Percentiles rank a stretch among this genome's conserved stretches.
Conservation (phyloP, 768 basidiomycete genomes). For the Lepiota brunneoincarnata region DNA sequence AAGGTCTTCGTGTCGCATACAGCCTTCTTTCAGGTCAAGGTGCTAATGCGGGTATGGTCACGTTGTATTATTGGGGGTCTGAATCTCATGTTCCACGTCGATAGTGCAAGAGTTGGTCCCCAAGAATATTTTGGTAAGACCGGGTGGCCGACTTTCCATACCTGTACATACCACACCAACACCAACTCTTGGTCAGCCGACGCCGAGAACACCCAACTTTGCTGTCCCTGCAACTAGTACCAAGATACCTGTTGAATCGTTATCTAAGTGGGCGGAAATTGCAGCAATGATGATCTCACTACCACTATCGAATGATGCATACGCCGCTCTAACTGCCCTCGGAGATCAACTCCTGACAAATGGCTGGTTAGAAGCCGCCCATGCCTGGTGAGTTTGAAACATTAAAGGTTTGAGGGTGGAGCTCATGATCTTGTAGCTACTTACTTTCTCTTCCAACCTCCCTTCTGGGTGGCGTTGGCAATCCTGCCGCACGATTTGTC, state of each 20-base stretch:
- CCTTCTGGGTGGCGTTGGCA: constrained; percentile 66
- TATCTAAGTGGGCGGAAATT: constrained; percentile 83
- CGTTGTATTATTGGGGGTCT: not conserved
- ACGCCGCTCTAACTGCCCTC: constrained; percentile 74
- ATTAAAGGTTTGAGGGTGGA: not conserved
- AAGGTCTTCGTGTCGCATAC: constrained; percentile 78
- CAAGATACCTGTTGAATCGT: constrained; percentile 57
- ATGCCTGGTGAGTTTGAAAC: constrained; percentile 69
- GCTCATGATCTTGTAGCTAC: constrained; percentile 50
- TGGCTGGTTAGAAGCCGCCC: constrained; percentile 81
- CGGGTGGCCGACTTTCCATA: constrained; percentile 28
- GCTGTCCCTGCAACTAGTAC: constrained; percentile 36
- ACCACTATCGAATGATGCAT: constrained; percentile 63
- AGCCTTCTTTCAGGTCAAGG: constrained; percentile 85
- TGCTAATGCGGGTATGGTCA: constrained; percentile 59
- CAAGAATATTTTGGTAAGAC: constrained; percentile 46
- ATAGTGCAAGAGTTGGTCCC: constrained; percentile 76
- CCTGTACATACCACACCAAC: constrained; percentile 33
- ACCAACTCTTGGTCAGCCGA: constrained; percentile 26
- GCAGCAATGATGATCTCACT: constrained; percentile 80
- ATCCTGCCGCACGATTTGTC: constrained; percentile 62
- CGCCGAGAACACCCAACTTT: constrained; percentile 69
- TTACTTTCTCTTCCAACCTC: constrained; percentile 83
- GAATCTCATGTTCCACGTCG: constrained; percentile 11
- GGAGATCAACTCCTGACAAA: constrained; percentile 78